Percentiles rank a stretch among this genome's conserved stretches.
Conservation (phyloP, 2,329 filamentous ascomycete genomes). For the Phialemoniopsis sp. region DNA sequence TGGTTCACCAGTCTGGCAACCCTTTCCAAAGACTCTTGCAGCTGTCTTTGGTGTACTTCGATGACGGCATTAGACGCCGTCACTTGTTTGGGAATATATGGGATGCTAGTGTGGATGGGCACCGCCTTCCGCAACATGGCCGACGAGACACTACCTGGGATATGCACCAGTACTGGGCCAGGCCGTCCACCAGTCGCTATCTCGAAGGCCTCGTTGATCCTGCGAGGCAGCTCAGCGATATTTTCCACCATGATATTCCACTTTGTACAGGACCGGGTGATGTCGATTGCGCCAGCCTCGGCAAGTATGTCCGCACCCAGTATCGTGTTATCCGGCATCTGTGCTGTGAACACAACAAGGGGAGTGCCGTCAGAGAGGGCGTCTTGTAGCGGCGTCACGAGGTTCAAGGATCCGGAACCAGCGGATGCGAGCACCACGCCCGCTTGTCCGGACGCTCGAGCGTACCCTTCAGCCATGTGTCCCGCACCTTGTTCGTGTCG, state of each 20-base stretch:
- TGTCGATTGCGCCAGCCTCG: slow-evolving; percentile 93
- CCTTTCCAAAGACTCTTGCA: slow-evolving; percentile 68
- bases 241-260: slow-evolving; percentile 99
- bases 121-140: slow-evolving; percentile 80
- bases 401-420: slow-evolving; percentile 92
- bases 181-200: slow-evolving; percentile 93
- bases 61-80: slow-evolving; percentile 84
- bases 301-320: slow-evolving; percentile 94
- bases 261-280: slow-evolving; percentile 92
- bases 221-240: slow-evolving; percentile 83
- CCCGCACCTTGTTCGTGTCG: slow-evolving; percentile 97
- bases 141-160: slow-evolving; percentile 94
- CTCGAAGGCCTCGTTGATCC: slow-evolving; percentile 97
- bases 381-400: slow-evolving; percentile 94
- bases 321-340: slow-evolving; percentile 88
- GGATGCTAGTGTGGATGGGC: slow-evolving; percentile 68
- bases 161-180: slow-evolving; percentile 89
- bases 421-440: slow-evolving; percentile 97
- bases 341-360: slow-evolving; percentile 91
- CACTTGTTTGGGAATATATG: no score
- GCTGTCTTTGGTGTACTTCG: slow-evolving; percentile 77
- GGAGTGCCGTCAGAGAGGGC: slow-evolving; percentile 93
- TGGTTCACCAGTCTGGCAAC: slow-evolving; percentile 81
- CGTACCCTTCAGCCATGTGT: slow-evolving; percentile 98
- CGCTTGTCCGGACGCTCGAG: slow-evolving; percentile 86